These are phyloP conservation scores for Podaxis sp. DNA, from an alignment of 768 basidiomycete species.

Conservation along the genomic window DNA sequence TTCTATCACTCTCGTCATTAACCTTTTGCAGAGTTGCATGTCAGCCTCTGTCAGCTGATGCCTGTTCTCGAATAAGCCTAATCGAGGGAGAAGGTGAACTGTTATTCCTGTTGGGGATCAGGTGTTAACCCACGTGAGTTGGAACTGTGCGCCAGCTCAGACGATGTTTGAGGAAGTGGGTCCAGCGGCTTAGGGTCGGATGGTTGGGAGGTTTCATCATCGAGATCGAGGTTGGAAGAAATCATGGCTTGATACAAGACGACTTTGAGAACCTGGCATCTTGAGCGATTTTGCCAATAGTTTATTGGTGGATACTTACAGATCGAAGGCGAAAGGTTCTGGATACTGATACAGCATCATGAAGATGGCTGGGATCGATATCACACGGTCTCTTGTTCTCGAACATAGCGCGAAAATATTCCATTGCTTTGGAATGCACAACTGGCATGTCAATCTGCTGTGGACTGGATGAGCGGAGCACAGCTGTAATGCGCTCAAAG, in stretches of 20 bases:
- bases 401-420: constrained; percentile 41
- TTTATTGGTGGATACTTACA: constrained; percentile 32
- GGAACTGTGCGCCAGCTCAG: not conserved
- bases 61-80: constrained; percentile 20
- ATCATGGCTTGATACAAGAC: constrained; percentile 63
- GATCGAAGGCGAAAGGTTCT: constrained; percentile 39
- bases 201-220: constrained; percentile 19
- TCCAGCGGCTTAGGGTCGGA: constrained; percentile 5
- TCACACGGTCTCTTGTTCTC: constrained; percentile 38
- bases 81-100: not conserved
- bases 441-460: constrained; percentile 52
- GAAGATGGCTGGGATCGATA: constrained; percentile 26
- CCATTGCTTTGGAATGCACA: constrained; percentile 41
- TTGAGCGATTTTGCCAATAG: constrained; percentile 5
- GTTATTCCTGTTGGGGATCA: not conserved
- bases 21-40: constrained; percentile 37
- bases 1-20: constrained; percentile 53
- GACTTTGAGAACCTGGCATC: constrained; percentile 50
- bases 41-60: constrained; percentile 13
- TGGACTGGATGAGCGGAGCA: constrained; percentile 56
- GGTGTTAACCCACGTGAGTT: not conserved
- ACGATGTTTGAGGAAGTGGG: constrained; percentile 10
- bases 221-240: constrained; percentile 49
- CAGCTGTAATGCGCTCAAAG: constrained; percentile 43
- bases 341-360: constrained; percentile 53